phyloP scores from a whole-genome alignment of 148 eudicot species.

The Arctostaphylos glauca region DNA sequence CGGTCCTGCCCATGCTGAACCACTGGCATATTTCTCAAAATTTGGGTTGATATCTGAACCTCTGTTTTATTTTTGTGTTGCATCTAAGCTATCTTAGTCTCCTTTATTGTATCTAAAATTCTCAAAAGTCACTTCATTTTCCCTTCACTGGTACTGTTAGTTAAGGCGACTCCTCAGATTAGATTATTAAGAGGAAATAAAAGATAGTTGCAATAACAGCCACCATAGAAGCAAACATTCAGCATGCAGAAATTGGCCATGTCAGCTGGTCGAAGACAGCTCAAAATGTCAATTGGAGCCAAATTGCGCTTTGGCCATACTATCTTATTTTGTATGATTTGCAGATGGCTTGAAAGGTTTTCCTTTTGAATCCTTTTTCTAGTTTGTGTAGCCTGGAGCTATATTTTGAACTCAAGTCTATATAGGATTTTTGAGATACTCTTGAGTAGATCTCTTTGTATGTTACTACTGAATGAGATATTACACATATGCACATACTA shows the following conservation, averaged over 20 bases:
- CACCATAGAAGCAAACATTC: neutral
- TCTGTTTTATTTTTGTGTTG: neutral
- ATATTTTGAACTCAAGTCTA: neutral
- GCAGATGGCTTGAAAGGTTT: neutral
- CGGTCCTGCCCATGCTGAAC: constrained; percentile 82
- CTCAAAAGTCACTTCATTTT: too few relatives aligned
- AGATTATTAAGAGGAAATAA: too few relatives aligned
- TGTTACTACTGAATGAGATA: neutral
- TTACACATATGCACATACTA: neutral
- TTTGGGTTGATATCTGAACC: constrained; percentile 68
- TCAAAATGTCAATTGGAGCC: neutral
- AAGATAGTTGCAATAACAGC: neutral
- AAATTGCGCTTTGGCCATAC: neutral
- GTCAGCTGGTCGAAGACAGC: neutral
- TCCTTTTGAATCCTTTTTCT: neutral
- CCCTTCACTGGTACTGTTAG: neutral
- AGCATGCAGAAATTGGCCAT: neutral
- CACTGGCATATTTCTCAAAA: constrained; percentile 65
- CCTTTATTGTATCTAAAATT: neutral
- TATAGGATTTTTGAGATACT: neutral
- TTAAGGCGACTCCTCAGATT: too few relatives aligned
- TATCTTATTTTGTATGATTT: neutral
- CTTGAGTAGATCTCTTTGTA: neutral
- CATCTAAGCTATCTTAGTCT: neutral
- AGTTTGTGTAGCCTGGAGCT: neutral